These are phyloP conservation scores for Ascoidea rubescens DNA, from an alignment of 805 yeast genomes.

Conservation along the genomic window DNA sequence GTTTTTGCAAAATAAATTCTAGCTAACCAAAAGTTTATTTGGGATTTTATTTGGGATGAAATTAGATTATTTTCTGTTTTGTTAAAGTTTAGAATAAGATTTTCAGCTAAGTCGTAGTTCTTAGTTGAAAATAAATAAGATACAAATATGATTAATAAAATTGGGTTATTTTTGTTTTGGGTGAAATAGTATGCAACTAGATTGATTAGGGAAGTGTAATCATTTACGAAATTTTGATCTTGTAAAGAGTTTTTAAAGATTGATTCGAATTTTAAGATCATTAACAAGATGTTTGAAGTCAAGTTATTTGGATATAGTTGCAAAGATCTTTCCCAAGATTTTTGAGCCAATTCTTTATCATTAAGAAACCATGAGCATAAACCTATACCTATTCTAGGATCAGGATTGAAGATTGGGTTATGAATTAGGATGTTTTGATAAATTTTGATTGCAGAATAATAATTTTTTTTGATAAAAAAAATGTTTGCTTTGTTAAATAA, in stretches of 20 bases:
- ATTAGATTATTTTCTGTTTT: slow-evolving; percentile 13
- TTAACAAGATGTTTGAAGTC: slow-evolving; percentile 51
- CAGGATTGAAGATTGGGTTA: slow-evolving; percentile 73
- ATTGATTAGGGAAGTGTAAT: slow-evolving; percentile 45
- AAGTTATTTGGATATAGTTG: slow-evolving; percentile 48
- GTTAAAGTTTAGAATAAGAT: slow-evolving; percentile 33
- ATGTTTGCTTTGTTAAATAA: slow-evolving; percentile 76
- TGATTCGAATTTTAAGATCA: slow-evolving; percentile 53
- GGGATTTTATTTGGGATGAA: slow-evolving; percentile 34
- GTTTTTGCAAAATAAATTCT: slow-evolving; percentile 49
- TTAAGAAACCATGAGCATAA: slow-evolving; percentile 84
- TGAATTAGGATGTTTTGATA: slow-evolving; percentile 73
- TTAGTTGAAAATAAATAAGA: slow-evolving; percentile 59
- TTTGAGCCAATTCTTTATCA: slow-evolving; percentile 60
- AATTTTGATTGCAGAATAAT: slow-evolving; percentile 55
- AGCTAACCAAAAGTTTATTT: slow-evolving; percentile 75
- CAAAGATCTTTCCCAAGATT: slow-evolving; percentile 72
- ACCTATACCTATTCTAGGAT: slow-evolving; percentile 91
- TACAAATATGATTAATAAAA: slow-evolving; percentile 51
- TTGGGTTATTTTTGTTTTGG: slow-evolving; percentile 33
- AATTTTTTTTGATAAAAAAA: slow-evolving; percentile 58
- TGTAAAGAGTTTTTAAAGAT: slow-evolving; percentile 42
- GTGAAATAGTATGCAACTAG: slow-evolving; percentile 5
- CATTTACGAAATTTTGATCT: slow-evolving; percentile 45
- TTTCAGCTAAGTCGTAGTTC: slow-evolving; percentile 42